These are phyloP conservation scores for Clonostachys chloroleuca DNA, from an alignment of 2,329 filamentous ascomycete genomes.

Conservation along the genomic window DNA sequence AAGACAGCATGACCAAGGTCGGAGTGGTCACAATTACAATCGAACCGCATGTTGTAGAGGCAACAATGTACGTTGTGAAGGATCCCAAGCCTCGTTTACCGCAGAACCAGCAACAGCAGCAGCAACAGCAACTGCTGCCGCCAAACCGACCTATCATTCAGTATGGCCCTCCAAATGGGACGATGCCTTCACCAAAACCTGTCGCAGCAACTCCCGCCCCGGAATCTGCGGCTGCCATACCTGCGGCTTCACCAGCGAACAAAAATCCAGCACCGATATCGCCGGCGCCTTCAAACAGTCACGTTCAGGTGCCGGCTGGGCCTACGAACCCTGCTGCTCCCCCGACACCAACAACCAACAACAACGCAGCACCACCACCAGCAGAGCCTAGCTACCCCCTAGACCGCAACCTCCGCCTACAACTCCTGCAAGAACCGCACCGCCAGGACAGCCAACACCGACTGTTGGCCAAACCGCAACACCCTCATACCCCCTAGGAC, in stretches of 20 bases:
- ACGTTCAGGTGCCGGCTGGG: slow-evolving; percentile 3
- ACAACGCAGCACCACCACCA: slow-evolving; percentile 6
- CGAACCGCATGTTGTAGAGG: slow-evolving; percentile 77
- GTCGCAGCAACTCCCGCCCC: slow-evolving; percentile 11
- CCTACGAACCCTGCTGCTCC: slow-evolving; percentile 9
- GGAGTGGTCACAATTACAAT: slow-evolving; percentile 71
- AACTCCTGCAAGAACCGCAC: slow-evolving; percentile 10
- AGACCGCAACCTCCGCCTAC: background rate
- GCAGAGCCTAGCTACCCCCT: slow-evolving; percentile 3
- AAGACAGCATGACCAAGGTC: slow-evolving; percentile 68
- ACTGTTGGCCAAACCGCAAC: background rate
- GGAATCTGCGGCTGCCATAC: slow-evolving; percentile 11
- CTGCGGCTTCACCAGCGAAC: slow-evolving; percentile 4
- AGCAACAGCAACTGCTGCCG: slow-evolving; percentile 10
- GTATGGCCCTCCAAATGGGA: slow-evolving; percentile 60
- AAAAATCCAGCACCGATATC: background rate
- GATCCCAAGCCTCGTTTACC: slow-evolving; percentile 46
- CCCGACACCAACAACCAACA: background rate
- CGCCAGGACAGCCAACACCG: slow-evolving; percentile 12
- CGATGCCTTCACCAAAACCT: slow-evolving; percentile 38
- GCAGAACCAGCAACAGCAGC: slow-evolving; percentile 20
- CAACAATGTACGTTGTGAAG: slow-evolving; percentile 68
- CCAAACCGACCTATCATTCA: slow-evolving; percentile 53
- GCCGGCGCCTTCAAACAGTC: background rate
- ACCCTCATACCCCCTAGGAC: slow-evolving; percentile 1